These are phyloP conservation scores for Fusarium brevicatenulatum DNA, from an alignment of 2,329 filamentous ascomycete species.

Conservation along the genomic window DNA sequence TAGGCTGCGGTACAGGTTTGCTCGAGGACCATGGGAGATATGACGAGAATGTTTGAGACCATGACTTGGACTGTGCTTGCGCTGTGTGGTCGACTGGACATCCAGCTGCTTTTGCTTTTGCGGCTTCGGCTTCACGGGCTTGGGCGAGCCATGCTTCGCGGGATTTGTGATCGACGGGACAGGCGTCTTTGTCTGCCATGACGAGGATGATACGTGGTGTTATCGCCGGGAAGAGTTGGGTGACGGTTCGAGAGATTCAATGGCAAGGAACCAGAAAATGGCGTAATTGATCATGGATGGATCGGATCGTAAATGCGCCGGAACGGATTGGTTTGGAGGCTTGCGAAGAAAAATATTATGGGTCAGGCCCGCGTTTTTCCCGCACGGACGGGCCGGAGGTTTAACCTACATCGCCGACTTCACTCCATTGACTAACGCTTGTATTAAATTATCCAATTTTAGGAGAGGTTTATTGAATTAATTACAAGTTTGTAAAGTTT, in stretches of 20 bases:
- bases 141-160: constrained; percentile 87
- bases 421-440: not conserved
- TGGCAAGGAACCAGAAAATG: constrained; percentile 18
- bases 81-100: constrained; percentile 51
- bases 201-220: not conserved
- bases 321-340: constrained; percentile 36
- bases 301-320: constrained; percentile 39
- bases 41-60: constrained; percentile 56
- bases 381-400: constrained; percentile 1
- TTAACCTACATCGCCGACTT: constrained; percentile 9
- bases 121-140: constrained; percentile 62
- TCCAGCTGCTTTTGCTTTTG: constrained; percentile 44
- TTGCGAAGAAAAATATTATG: constrained; percentile 33
- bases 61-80: constrained; percentile 49
- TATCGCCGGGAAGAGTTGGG: not conserved
- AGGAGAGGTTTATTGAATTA: not conserved
- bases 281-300: constrained; percentile 28
- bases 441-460: not conserved
- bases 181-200: constrained; percentile 58
- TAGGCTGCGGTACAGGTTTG: constrained; percentile 29
- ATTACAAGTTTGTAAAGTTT: not conserved
- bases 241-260: not conserved
- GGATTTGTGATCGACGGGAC: constrained; percentile 91
- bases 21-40: constrained; percentile 55
- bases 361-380: constrained; percentile 32